Conservation (phyloP, 768 basidiomycete genomes). For the Rubroboletus satanas region DNA sequence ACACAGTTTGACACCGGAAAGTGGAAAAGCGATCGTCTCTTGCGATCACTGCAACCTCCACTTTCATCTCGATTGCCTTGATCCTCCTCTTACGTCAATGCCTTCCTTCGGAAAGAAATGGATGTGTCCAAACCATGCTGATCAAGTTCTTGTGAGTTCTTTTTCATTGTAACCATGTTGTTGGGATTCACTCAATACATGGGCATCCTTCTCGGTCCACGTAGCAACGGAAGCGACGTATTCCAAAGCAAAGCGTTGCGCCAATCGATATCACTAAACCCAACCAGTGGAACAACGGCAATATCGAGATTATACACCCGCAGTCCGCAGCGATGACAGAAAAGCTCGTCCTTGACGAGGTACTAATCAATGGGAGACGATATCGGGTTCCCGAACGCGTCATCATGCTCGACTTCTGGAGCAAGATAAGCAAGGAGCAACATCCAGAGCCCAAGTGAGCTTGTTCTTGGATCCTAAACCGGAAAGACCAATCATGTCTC, state of each 20-base stretch:
- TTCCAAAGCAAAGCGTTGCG: constrained; percentile 64
- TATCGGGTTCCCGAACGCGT: constrained; percentile 92
- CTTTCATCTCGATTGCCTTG: constrained; percentile 96
- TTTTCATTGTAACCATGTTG: not conserved
- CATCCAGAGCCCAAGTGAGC: constrained; percentile 42
- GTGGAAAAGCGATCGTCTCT: constrained; percentile 76
- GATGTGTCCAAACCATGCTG: constrained; percentile 99
- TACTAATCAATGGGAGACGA: constrained; percentile 81
- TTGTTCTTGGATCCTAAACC: not conserved
- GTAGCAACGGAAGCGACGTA: constrained; percentile 75
- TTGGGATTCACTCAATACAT: not conserved
- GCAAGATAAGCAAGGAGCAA: constrained; percentile 56
- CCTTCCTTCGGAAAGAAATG: constrained; percentile 89
- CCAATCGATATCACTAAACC: constrained; percentile 74
- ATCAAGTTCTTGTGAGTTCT: constrained; percentile 69
- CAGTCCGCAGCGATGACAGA: constrained; percentile 45
- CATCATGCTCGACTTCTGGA: constrained; percentile 95
- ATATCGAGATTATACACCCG: constrained; percentile 79
- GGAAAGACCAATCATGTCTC: not conserved
- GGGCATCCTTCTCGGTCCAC: constrained; percentile 9
- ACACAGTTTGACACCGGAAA: constrained; percentile 42
- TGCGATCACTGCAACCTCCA: constrained; percentile 94
- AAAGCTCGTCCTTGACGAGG: constrained; percentile 70
- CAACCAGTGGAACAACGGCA: constrained; percentile 83
- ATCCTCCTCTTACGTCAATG: constrained; percentile 83